Evolutionary conservation across 2,329 filamentous ascomycete genomes (phyloP).

Genomic region (Exophiala phaeomuriformis): DNA sequence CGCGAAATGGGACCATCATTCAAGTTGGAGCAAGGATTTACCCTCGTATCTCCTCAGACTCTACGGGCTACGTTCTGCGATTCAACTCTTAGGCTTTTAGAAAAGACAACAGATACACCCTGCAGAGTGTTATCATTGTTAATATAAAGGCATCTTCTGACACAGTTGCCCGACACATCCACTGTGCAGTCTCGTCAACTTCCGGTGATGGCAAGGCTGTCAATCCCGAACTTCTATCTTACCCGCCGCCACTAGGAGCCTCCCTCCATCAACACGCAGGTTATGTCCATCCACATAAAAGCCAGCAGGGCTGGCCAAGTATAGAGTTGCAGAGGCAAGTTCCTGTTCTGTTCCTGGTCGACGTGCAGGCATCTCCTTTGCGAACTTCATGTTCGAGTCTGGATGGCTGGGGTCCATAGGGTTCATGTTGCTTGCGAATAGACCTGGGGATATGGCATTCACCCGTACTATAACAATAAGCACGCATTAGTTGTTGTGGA

Average conservation of each 20-base stretch:
- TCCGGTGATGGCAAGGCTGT: no score
- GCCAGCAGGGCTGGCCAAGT: not conserved
- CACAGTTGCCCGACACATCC: no score
- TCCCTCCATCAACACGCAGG: not conserved
- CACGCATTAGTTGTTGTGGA: not conserved
- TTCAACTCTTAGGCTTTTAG: no score
- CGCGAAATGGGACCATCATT: no score
- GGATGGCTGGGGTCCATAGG: not conserved
- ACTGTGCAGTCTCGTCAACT: no score
- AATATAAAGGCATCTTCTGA: no score
- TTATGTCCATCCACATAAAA: not conserved
- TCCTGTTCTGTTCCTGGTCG: not conserved
- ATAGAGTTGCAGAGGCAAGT: not conserved
- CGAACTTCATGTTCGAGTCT: not conserved
- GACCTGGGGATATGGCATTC: slow-evolving; percentile 1
- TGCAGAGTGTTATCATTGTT: no score
- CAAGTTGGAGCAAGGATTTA: no score
- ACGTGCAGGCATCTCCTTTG: not conserved
- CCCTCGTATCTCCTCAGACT: no score
- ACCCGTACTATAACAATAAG: not conserved
- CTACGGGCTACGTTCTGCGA: no score
- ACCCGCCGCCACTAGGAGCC: not conserved
- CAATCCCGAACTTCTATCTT: not conserved
- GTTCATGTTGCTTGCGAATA: slow-evolving; percentile 1
- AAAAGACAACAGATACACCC: no score